These are phyloP conservation scores for Alternaria alternata DNA, from an alignment of 2,329 filamentous ascomycete genomes.

Conservation along the genomic window DNA sequence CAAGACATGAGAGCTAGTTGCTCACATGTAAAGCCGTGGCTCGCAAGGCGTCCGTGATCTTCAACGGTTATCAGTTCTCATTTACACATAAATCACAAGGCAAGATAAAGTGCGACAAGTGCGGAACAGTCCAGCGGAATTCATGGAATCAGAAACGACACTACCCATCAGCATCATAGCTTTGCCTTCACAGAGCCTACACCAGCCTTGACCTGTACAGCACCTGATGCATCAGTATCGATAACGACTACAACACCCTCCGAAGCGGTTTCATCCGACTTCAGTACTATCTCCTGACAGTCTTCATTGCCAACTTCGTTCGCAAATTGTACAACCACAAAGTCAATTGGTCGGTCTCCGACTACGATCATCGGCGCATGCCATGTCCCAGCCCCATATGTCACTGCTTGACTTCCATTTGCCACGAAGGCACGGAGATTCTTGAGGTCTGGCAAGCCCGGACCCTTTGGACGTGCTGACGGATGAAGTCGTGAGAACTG, in stretches of 20 bases:
- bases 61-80: background rate
- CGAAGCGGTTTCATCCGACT: conserved; percentile 32
- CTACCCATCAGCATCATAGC: conserved; percentile 17
- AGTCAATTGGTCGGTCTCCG: conserved; percentile 75
- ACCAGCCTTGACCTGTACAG: conserved; percentile 47
- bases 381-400: conserved; percentile 91
- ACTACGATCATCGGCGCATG: conserved; percentile 96
- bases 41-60: background rate
- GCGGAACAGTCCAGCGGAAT: background rate
- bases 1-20: background rate
- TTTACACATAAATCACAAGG: background rate
- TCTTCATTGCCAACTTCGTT: conserved; percentile 86
- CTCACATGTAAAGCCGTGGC: background rate
- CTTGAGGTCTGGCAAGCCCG: conserved; percentile 75
- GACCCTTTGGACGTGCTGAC: conserved; percentile 53
- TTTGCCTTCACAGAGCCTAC: conserved; percentile 44
- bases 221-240: conserved; percentile 43
- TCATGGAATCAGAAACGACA: background rate
- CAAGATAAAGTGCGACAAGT: background rate
- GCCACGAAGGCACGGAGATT: conserved; percentile 81
- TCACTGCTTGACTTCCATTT: conserved; percentile 80
- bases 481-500: conserved; percentile 40
- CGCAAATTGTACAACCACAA: conserved; percentile 83
- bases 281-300: conserved; percentile 77
- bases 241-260: conserved; percentile 48